Evolutionary conservation across 441 rosid species (phyloP), one percentile per base, ranked within the genome.

Genomic region (Bocquillonia castaneifolia): DNA sequence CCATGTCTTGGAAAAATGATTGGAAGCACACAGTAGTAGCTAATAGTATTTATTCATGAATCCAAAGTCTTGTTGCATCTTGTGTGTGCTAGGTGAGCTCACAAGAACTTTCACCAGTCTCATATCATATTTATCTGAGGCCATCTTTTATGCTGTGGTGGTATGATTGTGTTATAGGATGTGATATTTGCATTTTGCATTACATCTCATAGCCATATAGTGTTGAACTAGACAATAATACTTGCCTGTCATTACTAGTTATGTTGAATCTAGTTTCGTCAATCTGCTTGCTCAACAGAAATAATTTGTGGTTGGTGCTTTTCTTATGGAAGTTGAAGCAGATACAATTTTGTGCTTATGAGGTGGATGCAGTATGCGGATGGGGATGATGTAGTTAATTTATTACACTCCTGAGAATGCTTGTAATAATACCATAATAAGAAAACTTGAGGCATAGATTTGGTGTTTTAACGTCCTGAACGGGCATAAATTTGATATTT

Each of bases 161-260:
- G 56, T 57, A 59, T 63, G 59, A 56, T 56, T 53, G 34, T 39
- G 54, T 4, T 23, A 40, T 20, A 44, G 40, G 26, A n/a, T 44
- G 42, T 26, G 10, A 31, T 55, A 3, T 18, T 42, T 59, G 18
- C 18, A 12, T 20, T 68, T 23, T 13, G 17, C 48, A 13, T 31
- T 14, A 6, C 34, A 1, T 45, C 12, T 44, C 26, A 28, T 47
- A 13, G 1, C 47, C 10, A 25, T 47, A 12, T 31, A 58, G 23
- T 48, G 53, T 31, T 28, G 18, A 2, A 22, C 18, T 29, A 20
- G 40, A 22, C 44, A 48, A 58, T n/a, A 20, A n/a, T 34, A 34
- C 32, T 18, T 50, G 54, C 22, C 22, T 23, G n/a, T n/a, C n/a
- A n/a, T n/a, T n/a, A n/a, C 56, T 10, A 0, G 1, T 23, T 20